phyloP scores from a whole-genome alignment of 805 yeast genomes.

The Candida insectalens region DNA sequence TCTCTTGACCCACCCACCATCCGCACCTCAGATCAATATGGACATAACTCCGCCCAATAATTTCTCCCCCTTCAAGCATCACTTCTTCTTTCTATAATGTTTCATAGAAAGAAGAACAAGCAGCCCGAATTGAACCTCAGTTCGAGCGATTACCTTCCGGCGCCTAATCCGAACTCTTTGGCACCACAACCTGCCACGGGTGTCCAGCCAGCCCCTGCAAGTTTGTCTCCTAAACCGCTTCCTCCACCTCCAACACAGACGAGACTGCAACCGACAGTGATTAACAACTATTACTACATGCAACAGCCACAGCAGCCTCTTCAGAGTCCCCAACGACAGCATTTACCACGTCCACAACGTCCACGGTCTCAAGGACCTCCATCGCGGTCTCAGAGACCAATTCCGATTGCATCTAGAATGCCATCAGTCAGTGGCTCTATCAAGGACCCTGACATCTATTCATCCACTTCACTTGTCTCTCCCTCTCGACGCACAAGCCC shows the following conservation, averaged over 20 bases:
- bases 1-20: too few relatives aligned
- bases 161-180: conserved; percentile 14
- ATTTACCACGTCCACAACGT: conserved; percentile 1
- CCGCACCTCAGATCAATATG: too few relatives aligned
- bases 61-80: background rate
- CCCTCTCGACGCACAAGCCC: conserved; percentile 3
- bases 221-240: background rate
- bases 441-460: conserved; percentile 8
- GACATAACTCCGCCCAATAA: too few relatives aligned
- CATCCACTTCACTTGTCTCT: conserved; percentile 10
- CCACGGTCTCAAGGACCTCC: conserved; percentile 2
- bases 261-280: conserved; percentile 13
- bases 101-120: conserved; percentile 9
- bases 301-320: conserved; percentile 6
- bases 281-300: conserved; percentile 13
- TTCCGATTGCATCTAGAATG: background rate
- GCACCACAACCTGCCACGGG: conserved; percentile 17
- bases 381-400: conserved; percentile 1
- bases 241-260: conserved; percentile 4
- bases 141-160: conserved; percentile 13
- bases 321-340: background rate
- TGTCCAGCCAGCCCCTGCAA: background rate
- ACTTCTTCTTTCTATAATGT: conserved; percentile 5
- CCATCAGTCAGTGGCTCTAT: background rate
- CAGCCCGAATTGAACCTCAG: conserved; percentile 6